Percentiles rank a stretch among this genome's conserved stretches.
These are phyloP conservation scores for Castanea crenata DNA, from an alignment of 306 rosid genomes.

Conservation along the genomic window DNA sequence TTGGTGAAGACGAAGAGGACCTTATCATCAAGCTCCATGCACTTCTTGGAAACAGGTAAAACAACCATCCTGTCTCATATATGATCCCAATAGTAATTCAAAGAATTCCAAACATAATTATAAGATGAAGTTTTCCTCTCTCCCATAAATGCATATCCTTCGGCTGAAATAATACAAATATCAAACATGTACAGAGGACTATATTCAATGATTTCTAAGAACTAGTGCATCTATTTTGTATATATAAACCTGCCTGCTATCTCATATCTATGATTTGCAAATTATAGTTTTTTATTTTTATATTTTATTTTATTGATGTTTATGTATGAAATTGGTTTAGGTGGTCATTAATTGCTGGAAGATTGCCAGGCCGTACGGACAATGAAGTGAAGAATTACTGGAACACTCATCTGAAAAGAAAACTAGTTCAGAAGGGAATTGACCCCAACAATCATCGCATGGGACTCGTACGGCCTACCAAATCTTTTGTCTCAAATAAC, in stretches of 20 bases:
- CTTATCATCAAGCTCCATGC: constrained; percentile 56
- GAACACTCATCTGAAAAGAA: constrained; percentile 38
- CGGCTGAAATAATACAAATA: no score
- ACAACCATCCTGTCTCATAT: background rate
- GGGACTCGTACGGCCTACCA: background rate
- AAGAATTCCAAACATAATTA: no score
- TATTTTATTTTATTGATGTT: background rate
- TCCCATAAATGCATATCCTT: no score
- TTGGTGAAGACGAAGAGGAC: constrained; percentile 55
- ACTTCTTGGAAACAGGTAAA: constrained; percentile 52
- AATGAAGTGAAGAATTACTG: constrained; percentile 48
- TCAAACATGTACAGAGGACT: no score
- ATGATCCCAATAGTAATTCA: background rate
- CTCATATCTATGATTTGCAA: background rate
- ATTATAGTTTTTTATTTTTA: no score
- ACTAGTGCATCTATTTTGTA: no score
- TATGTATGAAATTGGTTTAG: constrained; percentile 8
- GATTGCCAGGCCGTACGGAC: constrained; percentile 56
- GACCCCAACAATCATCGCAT: constrained; percentile 16
- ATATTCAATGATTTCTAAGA: no score
- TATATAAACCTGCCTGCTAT: background rate
- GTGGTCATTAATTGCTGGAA: constrained; percentile 55
- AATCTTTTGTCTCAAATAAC: background rate
- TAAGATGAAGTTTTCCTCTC: no score
- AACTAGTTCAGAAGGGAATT: constrained; percentile 14